Conservation (phyloP, 129 eudicot genomes). For the Ambrosia artemisiifolia region DNA sequence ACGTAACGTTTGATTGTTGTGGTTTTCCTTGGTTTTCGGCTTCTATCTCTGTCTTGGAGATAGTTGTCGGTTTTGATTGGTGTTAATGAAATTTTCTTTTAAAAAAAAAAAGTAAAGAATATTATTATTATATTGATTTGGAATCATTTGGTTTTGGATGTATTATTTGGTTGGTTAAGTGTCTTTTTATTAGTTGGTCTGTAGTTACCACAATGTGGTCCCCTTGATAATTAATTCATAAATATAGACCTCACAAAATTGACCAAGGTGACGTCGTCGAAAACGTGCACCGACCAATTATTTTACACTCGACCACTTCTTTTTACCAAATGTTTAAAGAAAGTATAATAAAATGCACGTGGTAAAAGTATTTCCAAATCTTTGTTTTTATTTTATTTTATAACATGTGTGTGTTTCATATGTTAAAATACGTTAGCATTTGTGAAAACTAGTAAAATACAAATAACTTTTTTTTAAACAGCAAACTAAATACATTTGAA, state of each 20-base stretch:
- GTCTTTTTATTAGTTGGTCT: constrained; percentile 28
- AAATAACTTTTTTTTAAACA: not conserved
- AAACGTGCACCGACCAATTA: constrained; percentile 29
- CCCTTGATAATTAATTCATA: constrained; percentile 2
- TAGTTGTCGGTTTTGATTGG: no score
- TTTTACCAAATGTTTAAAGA: not conserved
- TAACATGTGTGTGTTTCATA: no score
- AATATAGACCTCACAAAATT: constrained; percentile 19
- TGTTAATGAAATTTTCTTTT: no score
- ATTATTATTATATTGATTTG: not conserved
- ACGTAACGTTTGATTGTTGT: no score
- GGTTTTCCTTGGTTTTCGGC: no score
- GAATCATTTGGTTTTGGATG: constrained; percentile 25
- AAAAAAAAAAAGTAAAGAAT: not conserved
- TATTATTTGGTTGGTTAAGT: constrained; percentile 25
- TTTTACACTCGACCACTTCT: constrained; percentile 2
- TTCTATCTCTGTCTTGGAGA: no score
- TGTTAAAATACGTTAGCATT: no score
- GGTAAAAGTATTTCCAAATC: not conserved
- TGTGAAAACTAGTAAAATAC: no score
- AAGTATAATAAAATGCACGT: constrained; percentile 12
- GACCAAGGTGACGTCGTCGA: constrained; percentile 22
- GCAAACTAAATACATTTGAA: no score
- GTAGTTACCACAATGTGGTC: constrained; percentile 17
- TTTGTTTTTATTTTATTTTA: not conserved